Evolutionary conservation across 2,329 filamentous ascomycete genomes (phyloP).

Genomic region (Microdochium trichocladiopsis): DNA sequence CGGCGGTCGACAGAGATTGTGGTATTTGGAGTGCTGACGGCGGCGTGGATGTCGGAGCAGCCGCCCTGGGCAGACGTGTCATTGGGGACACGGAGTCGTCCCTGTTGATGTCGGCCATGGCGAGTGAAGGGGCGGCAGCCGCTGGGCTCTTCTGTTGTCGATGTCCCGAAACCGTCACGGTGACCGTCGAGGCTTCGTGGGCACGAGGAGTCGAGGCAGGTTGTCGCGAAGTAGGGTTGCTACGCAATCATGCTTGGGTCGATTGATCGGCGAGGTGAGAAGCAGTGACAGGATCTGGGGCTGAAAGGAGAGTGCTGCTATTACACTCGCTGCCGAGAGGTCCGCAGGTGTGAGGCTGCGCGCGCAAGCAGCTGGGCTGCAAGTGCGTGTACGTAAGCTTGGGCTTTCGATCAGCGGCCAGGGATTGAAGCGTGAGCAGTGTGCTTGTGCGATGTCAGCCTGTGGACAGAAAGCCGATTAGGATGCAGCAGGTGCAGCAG

Average conservation of each 20-base stretch:
- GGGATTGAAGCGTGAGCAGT: too few relatives aligned
- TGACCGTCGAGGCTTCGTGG: background rate
- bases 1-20: slow-evolving; percentile 11
- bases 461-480: too few relatives aligned
- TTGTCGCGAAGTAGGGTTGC: background rate
- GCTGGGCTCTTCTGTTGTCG: background rate
- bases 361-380: too few relatives aligned
- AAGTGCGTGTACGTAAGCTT: too few relatives aligned
- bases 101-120: slow-evolving; percentile 7
- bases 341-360: too few relatives aligned
- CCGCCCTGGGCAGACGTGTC: slow-evolving; percentile 6
- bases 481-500: too few relatives aligned
- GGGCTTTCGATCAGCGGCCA: too few relatives aligned
- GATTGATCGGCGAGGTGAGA: background rate
- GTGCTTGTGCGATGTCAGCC: too few relatives aligned
- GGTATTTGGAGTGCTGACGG: slow-evolving; percentile 4
- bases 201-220: background rate
- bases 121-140: background rate
- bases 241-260: background rate
- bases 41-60: slow-evolving; percentile 4
- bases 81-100: slow-evolving; percentile 17
- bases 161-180: too few relatives aligned
- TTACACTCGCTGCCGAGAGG: too few relatives aligned
- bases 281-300: background rate
- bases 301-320: background rate